These are phyloP conservation scores for Globisporangium irregulare DNA, from an alignment of 352 stramenopile species.

Conservation along the genomic window DNA sequence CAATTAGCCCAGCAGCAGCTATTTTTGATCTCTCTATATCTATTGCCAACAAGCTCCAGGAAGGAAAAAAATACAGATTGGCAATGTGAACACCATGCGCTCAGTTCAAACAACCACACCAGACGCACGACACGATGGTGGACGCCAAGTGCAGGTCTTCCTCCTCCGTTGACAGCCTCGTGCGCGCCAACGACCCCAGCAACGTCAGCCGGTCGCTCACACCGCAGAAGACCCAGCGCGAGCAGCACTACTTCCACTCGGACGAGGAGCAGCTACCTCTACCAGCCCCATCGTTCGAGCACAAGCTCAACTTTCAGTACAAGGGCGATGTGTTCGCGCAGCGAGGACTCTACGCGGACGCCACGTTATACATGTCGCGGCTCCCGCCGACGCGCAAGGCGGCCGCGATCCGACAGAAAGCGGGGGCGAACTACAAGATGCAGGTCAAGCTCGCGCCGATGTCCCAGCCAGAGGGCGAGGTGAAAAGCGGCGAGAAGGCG, in stretches of 20 bases:
- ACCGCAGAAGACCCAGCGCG: conserved; percentile 4
- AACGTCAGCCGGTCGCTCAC: conserved; percentile 1
- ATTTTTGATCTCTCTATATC: conserved; percentile 8
- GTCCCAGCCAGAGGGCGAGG: conserved; percentile 18
- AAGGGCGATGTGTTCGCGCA: conserved; percentile 72
- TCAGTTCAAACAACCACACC: background rate
- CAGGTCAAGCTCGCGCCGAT: conserved; percentile 55
- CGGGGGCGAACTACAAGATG: conserved; percentile 36
- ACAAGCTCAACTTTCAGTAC: conserved; percentile 63
- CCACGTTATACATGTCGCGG: conserved; percentile 69
- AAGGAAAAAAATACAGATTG: background rate
- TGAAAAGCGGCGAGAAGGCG: conserved; percentile 18
- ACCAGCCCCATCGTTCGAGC: conserved; percentile 23
- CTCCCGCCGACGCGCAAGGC: conserved; percentile 48
- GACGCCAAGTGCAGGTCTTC: conserved; percentile 11
- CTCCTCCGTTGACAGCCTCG: background rate
- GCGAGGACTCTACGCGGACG: conserved; percentile 63
- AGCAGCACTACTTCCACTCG: conserved; percentile 27
- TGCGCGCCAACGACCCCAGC: background rate
- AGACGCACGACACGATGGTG: background rate
- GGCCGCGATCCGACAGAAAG: conserved; percentile 25
- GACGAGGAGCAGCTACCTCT: conserved; percentile 14
- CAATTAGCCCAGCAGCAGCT: background rate
- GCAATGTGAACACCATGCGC: background rate
- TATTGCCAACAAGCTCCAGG: background rate